A percentile compares a stretch with the other conserved stretches of the same genome.
These are phyloP conservation scores for Diaporthe sp. DNA, from an alignment of 2,329 filamentous ascomycete genomes.

Conservation along the genomic window DNA sequence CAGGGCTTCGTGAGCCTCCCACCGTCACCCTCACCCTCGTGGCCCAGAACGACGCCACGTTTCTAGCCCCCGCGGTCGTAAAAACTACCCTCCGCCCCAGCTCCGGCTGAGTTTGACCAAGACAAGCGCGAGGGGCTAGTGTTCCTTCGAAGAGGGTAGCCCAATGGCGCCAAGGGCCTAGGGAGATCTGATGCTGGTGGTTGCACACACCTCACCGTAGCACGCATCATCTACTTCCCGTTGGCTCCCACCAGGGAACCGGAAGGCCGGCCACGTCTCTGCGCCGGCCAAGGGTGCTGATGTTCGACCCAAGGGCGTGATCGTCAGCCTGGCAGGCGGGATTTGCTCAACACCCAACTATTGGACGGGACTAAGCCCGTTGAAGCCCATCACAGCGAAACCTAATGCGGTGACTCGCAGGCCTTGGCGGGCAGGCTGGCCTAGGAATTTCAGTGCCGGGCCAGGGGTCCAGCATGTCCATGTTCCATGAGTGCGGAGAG, in stretches of 20 bases:
- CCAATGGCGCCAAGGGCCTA: constrained; percentile 16
- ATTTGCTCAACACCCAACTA: not conserved
- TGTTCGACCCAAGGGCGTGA: constrained; percentile 11
- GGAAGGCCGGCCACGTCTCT: not conserved
- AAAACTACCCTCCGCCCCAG: constrained; percentile 24
- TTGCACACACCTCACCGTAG: not conserved
- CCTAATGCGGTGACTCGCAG: constrained; percentile 22
- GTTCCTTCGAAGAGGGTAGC: not conserved
- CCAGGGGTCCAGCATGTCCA: constrained; percentile 25
- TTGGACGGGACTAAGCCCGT: constrained; percentile 26
- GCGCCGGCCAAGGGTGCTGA: constrained; percentile 10
- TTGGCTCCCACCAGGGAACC: not conserved
- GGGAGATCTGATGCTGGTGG: constrained; percentile 3
- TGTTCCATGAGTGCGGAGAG: constrained; percentile 25
- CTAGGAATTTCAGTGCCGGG: constrained; percentile 16
- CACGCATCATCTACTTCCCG: constrained; percentile 4
- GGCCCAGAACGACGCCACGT: constrained; percentile 13
- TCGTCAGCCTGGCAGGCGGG: constrained; percentile 22
- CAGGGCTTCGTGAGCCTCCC: constrained; percentile 1
- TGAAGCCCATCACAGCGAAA: constrained; percentile 27
- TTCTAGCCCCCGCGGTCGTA: constrained; percentile 18
- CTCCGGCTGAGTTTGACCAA: constrained; percentile 22
- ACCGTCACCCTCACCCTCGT: not conserved
- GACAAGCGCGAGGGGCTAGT: constrained; percentile 22
- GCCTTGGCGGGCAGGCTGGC: constrained; percentile 15